These are phyloP conservation scores for Fistulinella staudtii DNA, from an alignment of 1,284 basidiomycete species.

Conservation along the genomic window DNA sequence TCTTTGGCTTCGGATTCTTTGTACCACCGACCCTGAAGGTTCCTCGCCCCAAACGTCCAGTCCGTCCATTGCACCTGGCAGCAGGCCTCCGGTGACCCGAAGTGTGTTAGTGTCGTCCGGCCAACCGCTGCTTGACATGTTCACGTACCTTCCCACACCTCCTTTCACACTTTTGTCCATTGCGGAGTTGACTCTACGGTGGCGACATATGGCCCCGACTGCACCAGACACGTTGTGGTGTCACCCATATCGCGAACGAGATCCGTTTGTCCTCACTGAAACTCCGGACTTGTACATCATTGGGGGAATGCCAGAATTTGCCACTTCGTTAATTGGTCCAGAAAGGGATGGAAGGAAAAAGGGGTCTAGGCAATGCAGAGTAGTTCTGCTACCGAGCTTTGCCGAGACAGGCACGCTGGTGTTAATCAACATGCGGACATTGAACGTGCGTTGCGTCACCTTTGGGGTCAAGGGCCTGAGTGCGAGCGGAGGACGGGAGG, in stretches of 20 bases:
- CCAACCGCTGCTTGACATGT: constrained; percentile 93
- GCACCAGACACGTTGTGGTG: constrained; percentile 99
- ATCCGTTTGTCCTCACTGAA: constrained; percentile 86
- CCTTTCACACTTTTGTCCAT: constrained; percentile 69
- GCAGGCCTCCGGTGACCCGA: constrained; percentile 32
- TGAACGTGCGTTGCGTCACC: constrained; percentile 42
- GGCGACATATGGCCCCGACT: constrained; percentile 96
- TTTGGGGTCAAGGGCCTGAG: constrained; percentile 30
- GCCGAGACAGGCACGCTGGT: constrained; percentile 60
- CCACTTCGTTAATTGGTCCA: constrained; percentile 59
- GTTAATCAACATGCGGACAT: constrained; percentile 51
- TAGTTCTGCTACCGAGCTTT: constrained; percentile 86
- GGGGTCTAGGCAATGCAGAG: constrained; percentile 51
- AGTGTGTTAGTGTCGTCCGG: constrained; percentile 83
- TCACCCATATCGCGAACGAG: constrained; percentile 85
- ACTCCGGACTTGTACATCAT: constrained; percentile 89
- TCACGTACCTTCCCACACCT: constrained; percentile 80
- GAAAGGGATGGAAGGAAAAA: constrained; percentile 30
- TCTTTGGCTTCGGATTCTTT: constrained; percentile 67
- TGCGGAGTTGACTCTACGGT: constrained; percentile 78
- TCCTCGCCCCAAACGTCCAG: constrained; percentile 9
- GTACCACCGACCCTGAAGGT: constrained; percentile 26
- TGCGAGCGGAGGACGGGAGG: constrained; percentile 12
- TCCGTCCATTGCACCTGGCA: constrained; percentile 9
- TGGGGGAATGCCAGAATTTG: constrained; percentile 88